Evolutionary conservation across 2,329 filamentous ascomycete species (phyloP).

Genomic region (Rutstroemia sp.): DNA sequence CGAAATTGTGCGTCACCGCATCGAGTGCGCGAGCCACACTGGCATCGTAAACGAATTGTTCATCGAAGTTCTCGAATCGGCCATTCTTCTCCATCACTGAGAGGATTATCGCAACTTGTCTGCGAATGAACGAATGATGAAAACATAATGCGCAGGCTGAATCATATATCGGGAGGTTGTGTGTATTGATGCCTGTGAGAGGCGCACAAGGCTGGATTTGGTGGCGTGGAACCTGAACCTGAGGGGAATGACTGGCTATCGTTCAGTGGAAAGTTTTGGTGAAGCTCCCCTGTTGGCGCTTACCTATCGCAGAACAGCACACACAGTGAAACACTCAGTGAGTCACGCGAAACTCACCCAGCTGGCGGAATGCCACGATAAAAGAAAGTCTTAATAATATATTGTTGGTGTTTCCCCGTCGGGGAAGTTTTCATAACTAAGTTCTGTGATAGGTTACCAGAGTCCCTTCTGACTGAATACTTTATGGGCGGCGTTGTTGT

Average conservation of each 20-base stretch:
- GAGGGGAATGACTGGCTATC: conserved; percentile 4
- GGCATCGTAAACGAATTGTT: conserved; percentile 36
- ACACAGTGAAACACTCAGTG: not conserved
- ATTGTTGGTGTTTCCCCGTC: not conserved
- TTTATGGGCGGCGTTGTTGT: not conserved
- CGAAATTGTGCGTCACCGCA: conserved; percentile 47
- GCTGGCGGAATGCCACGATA: not conserved
- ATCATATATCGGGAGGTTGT: not conserved
- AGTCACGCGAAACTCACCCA: conserved; percentile 6
- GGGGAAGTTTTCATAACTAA: not conserved
- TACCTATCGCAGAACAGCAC: not conserved
- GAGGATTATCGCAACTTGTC: not conserved
- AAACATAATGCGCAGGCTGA: conserved; percentile 5
- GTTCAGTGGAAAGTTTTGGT: conserved; percentile 1
- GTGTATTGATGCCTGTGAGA: not conserved
- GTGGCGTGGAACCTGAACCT: conserved; percentile 4
- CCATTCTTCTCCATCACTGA: conserved; percentile 15
- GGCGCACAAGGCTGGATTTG: conserved; percentile 7
- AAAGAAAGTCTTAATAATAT: not conserved
- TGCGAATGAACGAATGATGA: not conserved
- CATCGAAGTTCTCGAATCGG: conserved; percentile 42
- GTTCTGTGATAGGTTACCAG: not conserved
- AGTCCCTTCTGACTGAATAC: not conserved
- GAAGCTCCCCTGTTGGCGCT: not conserved
- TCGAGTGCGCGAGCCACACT: conserved; percentile 36